These are phyloP conservation scores for Scytalidium sp. DNA, from an alignment of 2,329 filamentous ascomycete species.

Conservation along the genomic window DNA sequence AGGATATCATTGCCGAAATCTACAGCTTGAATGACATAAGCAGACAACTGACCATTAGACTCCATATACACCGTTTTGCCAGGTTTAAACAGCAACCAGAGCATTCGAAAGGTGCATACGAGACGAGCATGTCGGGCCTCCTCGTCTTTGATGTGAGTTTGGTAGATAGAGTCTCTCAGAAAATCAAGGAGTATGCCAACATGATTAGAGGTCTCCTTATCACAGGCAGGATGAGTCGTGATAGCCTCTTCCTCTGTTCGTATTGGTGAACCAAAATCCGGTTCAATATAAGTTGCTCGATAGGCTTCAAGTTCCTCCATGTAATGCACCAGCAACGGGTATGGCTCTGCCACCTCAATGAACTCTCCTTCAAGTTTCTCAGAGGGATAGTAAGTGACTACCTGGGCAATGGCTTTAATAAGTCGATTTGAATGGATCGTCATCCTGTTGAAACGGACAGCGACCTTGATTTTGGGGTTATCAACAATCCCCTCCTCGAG, in stretches of 20 bases:
- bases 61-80: slow-evolving; percentile 18
- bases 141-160: slow-evolving; percentile 16
- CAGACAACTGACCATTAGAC: slow-evolving; percentile 15
- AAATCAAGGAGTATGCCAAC: slow-evolving; percentile 18
- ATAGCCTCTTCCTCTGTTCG: no score
- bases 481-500: background rate
- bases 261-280: no score
- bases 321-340: slow-evolving; percentile 31
- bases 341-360: slow-evolving; percentile 30
- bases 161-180: slow-evolving; percentile 15
- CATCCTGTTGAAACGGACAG: slow-evolving; percentile 1
- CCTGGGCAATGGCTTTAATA: slow-evolving; percentile 18
- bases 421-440: slow-evolving; percentile 19
- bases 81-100: slow-evolving; percentile 22
- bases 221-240: no score
- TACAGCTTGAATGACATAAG: slow-evolving; percentile 14
- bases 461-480: background rate
- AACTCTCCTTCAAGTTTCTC: slow-evolving; percentile 16
- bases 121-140: slow-evolving; percentile 13
- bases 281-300: no score
- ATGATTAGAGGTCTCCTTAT: slow-evolving; percentile 15
- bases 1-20: slow-evolving; percentile 3
- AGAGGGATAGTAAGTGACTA: slow-evolving; percentile 20
- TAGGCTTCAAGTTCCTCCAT: slow-evolving; percentile 18
- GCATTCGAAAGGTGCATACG: slow-evolving; percentile 20